These are phyloP conservation scores for Rhodotorula sp. DNA, from an alignment of 1,284 basidiomycete species.

Conservation along the genomic window DNA sequence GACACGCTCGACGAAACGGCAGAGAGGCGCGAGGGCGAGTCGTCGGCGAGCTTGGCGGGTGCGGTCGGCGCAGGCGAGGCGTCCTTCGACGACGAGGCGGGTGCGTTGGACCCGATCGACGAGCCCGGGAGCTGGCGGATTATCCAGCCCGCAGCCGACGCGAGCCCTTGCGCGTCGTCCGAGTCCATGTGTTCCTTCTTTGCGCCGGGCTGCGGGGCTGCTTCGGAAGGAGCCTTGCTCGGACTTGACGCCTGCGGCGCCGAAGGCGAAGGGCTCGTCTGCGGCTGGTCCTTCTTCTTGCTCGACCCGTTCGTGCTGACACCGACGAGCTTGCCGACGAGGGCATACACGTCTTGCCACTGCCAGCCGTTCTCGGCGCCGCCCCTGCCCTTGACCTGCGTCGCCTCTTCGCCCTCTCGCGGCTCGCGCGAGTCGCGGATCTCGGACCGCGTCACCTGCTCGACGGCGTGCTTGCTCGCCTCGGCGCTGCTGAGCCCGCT, in stretches of 20 bases:
- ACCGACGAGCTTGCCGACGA: slow-evolving; percentile 28
- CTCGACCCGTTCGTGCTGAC: slow-evolving; percentile 5
- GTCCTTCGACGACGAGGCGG: neutral
- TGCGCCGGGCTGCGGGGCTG: neutral
- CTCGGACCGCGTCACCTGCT: slow-evolving; percentile 30
- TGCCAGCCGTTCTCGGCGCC: slow-evolving; percentile 25
- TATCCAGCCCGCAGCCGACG: slow-evolving; percentile 44
- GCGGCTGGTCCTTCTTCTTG: neutral
- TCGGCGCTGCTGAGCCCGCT: slow-evolving; percentile 53
- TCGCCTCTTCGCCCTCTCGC: slow-evolving; percentile 18
- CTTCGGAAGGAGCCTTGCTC: neutral
- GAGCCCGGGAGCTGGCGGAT: slow-evolving; percentile 40
- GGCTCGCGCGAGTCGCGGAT: slow-evolving; percentile 32
- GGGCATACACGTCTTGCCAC: slow-evolving; percentile 41
- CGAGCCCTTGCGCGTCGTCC: slow-evolving; percentile 32
- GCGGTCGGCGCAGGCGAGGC: neutral
- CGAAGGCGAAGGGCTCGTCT: neutral
- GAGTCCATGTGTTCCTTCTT: neutral
- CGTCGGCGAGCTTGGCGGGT: neutral
- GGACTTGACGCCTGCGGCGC: neutral
- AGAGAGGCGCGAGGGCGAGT: neutral
- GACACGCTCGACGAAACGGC: slow-evolving; percentile 10
- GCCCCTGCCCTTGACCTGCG: slow-evolving; percentile 15
- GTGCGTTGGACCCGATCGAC: neutral
- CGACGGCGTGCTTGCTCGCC: slow-evolving; percentile 34